phyloP scores from a whole-genome alignment of 805 yeast species.

The Teunomyces cretensis region DNA sequence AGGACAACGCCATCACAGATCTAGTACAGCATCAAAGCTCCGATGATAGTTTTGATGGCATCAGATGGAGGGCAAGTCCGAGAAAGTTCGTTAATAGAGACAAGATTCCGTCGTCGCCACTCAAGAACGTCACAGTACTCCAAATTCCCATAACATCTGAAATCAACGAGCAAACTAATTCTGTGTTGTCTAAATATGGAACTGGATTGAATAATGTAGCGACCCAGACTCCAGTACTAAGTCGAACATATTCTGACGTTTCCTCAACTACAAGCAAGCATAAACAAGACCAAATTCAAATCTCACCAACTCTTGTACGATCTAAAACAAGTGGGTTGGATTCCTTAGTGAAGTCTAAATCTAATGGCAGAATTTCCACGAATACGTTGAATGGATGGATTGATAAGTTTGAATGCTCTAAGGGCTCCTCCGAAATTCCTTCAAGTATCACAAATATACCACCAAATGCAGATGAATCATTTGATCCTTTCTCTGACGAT shows the following conservation, averaged over 20 bases:
- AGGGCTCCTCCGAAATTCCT: background rate
- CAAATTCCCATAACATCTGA: constrained; percentile 11
- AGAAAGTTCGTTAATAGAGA: constrained; percentile 5
- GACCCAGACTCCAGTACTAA: constrained; percentile 33
- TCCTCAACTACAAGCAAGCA: constrained; percentile 14
- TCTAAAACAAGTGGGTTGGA: constrained; percentile 36
- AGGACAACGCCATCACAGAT: background rate
- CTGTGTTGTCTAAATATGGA: constrained; percentile 44
- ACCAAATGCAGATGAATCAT: constrained; percentile 9
- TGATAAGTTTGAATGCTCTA: constrained; percentile 24
- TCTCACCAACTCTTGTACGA: constrained; percentile 36
- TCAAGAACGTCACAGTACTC: constrained; percentile 5
- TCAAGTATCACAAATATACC: background rate
- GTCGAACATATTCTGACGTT: constrained; percentile 35
- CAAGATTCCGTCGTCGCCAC: constrained; percentile 10
- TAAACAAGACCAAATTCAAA: constrained; percentile 14
- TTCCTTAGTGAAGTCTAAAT: constrained; percentile 11
- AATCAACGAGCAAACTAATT: constrained; percentile 33
- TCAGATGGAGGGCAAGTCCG: constrained; percentile 27
- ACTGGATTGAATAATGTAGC: constrained; percentile 29
- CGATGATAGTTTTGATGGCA: constrained; percentile 45
- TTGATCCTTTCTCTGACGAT: constrained; percentile 32
- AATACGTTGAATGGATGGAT: constrained; percentile 26
- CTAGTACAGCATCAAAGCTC: constrained; percentile 12
- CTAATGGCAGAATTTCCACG: background rate